Base-by-base conservation (phyloP, 169 alveolate species). In the Cryptosporidium muris region DNA sequence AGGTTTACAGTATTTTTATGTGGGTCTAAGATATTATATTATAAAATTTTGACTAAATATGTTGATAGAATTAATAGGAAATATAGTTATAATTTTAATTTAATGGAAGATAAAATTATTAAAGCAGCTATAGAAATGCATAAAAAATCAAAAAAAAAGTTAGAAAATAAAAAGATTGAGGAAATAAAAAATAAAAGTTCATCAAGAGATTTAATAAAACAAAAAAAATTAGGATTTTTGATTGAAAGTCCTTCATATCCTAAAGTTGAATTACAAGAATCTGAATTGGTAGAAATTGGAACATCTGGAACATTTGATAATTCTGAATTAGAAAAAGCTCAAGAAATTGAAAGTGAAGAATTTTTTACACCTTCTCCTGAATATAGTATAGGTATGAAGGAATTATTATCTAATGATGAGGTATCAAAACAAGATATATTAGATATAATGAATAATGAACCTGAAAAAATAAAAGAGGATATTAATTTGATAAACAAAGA, bases 1-100 rank as follows among this genome's bases (percentile, higher is more conserved):
- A 34, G 85, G 25, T 74, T 74, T 60, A 54, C 74, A 25, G 68
- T 58, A 25, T 74, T 74, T 60, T 47, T 74, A n/a, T 74, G 85
- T 60, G 85, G 85, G 1, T 68, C 85, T 36, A 68, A 53, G 14
- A 56, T 74, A 63, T 45, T 74, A 16, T 58, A 74, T 47, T 58
- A 66, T 34, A 52, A 52, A 43, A 58, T 74, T 38, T 0, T 74
- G 12, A 56, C n/a, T 43, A 74, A 60, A 38, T 74, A 58, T 60
- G 54, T 74, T 45, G 58, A 62, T 3, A 74, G 56, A 8, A 14
- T 45, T 7, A 74, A 74, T 58, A 43, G 67, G 2, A 74, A 12
- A 49, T 74, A 58, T 47, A 68, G 74, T 12, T 14, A 74, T 25
- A 53, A 53, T 25, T 74, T 74, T 42, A 74, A 60, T 43, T 68